Percentiles rank a stretch among this genome's conserved stretches.
phyloP scores from a whole-genome alignment of 1,284 basidiomycete genomes.

The Termitomyces sp. region DNA sequence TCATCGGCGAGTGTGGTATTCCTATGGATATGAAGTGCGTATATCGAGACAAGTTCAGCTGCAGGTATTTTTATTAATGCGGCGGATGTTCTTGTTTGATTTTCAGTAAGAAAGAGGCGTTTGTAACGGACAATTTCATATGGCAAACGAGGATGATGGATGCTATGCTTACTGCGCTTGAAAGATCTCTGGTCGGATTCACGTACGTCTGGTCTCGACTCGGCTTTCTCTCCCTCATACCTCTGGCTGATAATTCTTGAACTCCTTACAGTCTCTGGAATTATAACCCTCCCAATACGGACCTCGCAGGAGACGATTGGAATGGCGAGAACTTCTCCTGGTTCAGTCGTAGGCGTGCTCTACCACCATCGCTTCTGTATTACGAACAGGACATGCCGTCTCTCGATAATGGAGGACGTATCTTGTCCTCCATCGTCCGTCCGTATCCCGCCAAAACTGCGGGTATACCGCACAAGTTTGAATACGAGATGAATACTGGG shows the following conservation, averaged over 20 bases:
- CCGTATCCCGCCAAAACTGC: conserved; percentile 79
- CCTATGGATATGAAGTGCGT: conserved; percentile 93
- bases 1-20: conserved; percentile 88
- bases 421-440: conserved; percentile 73
- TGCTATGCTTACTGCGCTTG: conserved; percentile 75
- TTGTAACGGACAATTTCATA: conserved; percentile 68
- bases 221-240: background rate
- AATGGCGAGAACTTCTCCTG: conserved; percentile 96
- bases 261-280: conserved; percentile 73
- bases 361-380: conserved; percentile 45
- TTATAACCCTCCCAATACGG: conserved; percentile 87
- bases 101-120: conserved; percentile 54
- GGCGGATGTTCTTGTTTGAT: conserved; percentile 43
- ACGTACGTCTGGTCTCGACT: conserved; percentile 53
- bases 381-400: conserved; percentile 52
- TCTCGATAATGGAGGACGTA: conserved; percentile 78
- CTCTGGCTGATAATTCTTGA: too few relatives aligned
- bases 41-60: conserved; percentile 44
- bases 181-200: conserved; percentile 70
- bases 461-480: conserved; percentile 61
- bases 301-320: conserved; percentile 84
- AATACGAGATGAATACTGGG: conserved; percentile 70
- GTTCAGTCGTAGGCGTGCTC: conserved; percentile 66
- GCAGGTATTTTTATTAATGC: conserved; percentile 70
- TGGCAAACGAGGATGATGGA: conserved; percentile 90